Base-by-base conservation (phyloP, 176 grass and related monocot species). In the Pontederia crassipes region DNA sequence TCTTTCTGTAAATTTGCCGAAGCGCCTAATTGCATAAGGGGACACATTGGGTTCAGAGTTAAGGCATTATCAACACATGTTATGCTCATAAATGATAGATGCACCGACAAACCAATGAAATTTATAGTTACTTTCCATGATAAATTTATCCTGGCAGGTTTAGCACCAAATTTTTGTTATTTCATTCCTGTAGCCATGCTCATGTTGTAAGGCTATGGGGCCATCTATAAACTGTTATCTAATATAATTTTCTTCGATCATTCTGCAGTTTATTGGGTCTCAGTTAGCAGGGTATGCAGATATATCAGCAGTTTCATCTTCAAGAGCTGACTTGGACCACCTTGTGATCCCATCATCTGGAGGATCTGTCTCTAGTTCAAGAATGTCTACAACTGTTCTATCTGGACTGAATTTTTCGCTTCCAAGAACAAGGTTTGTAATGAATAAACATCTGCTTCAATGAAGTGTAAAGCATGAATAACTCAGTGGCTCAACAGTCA, bases 361-460 rank as follows among this genome's bases (percentile, higher is more conserved):
- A 15, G 32, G 17, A 56, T 20, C 35, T 55, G 11, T 18, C 55
- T 64, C 29, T 50, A 48, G 46, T 64, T 62, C 60, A 28, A 35
- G 59, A 14, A 64, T 74, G 48, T 74, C 57, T 35, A 28, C 72
- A 52, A 40, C 79, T 51, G 77, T 75, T 69, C 72, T 66, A 71
- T 82, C 51, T 28, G 81, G 77, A 57, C 68, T 48, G 58, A 66
- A 65, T 80, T 88, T 95, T 66, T 78, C 74, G 73, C 78, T 80
- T 62, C 79, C 85, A 55, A 85, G 82, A 73, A 89, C 89, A 59
- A 80, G 85, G 89, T 95, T 50, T 45, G 26, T 28, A 75, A 35
- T 14, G n/a, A 45, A 55, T 45, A 69, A 17, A 40, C 11, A 18
- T 20, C 49, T 54, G 26, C 69, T 54, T 58, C 46, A 40, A 7